Conservation (phyloP, 305 asterid species). For the Fraxinus platypoda region DNA sequence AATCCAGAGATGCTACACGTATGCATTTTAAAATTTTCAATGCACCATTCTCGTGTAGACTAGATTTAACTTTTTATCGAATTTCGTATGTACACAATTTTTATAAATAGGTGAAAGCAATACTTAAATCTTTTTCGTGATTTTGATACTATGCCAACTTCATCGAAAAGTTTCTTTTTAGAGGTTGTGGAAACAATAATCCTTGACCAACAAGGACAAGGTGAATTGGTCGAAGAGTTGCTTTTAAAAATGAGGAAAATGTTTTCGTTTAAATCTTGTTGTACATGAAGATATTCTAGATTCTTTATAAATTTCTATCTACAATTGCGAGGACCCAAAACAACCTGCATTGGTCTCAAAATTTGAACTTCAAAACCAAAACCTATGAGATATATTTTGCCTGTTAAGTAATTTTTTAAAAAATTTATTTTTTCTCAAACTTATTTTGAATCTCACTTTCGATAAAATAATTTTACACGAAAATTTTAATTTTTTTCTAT, state of each 20-base stretch:
- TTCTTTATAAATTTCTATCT: neutral
- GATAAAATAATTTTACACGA: too few relatives aligned
- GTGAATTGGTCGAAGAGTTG: neutral
- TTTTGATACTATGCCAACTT: neutral
- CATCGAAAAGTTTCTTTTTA: neutral
- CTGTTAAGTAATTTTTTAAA: neutral
- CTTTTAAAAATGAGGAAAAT: neutral
- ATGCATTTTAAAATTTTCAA: neutral
- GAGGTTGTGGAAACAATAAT: neutral
- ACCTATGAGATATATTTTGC: neutral
- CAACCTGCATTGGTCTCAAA: neutral
- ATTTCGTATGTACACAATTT: too few relatives aligned
- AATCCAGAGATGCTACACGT: neutral
- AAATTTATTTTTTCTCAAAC: too few relatives aligned
- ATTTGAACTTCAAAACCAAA: neutral
- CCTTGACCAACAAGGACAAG: neutral
- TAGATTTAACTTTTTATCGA: neutral
- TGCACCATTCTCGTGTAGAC: neutral
- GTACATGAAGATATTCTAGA: neutral
- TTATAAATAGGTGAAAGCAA: neutral
- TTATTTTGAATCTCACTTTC: too few relatives aligned
- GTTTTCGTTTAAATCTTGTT: neutral
- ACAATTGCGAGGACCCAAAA: neutral
- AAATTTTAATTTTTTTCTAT: too few relatives aligned
- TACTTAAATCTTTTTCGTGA: neutral